These are phyloP conservation scores for Symbiodinium natans DNA, from an alignment of 73 alveolate species.

Conservation along the genomic window DNA sequence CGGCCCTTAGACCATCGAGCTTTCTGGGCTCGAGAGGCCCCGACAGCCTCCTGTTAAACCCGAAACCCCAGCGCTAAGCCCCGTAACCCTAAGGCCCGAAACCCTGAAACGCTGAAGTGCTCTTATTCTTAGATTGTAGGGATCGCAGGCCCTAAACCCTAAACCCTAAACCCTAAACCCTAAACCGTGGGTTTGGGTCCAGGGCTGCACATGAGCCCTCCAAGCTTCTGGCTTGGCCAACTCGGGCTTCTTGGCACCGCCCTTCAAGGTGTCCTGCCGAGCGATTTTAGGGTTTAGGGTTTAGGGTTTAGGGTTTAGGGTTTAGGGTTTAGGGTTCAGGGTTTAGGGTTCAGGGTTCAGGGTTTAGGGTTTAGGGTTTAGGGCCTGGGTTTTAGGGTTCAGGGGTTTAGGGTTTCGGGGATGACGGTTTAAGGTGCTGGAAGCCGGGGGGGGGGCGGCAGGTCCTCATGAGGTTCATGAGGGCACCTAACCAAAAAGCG, in stretches of 20 bases:
- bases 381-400: background rate
- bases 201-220: too few relatives aligned
- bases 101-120: background rate
- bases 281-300: background rate
- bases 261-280: conserved; percentile 48
- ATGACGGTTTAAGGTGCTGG: background rate
- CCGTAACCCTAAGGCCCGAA: background rate
- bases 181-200: too few relatives aligned
- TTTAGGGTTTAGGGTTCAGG: background rate
- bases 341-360: background rate
- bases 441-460: too few relatives aligned
- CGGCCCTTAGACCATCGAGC: too few relatives aligned
- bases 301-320: background rate
- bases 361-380: background rate
- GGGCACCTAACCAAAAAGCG: too few relatives aligned
- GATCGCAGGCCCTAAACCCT: too few relatives aligned
- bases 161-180: too few relatives aligned
- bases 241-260: conserved; percentile 85
- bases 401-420: too few relatives aligned
- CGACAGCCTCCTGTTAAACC: too few relatives aligned
- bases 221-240: conserved; percentile 49
- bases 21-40: too few relatives aligned
- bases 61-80: too few relatives aligned
- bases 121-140: background rate
- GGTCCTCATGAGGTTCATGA: too few relatives aligned